phyloP scores from a whole-genome alignment of 2,329 filamentous ascomycete genomes.

The Rhynchosporium secalis region DNA sequence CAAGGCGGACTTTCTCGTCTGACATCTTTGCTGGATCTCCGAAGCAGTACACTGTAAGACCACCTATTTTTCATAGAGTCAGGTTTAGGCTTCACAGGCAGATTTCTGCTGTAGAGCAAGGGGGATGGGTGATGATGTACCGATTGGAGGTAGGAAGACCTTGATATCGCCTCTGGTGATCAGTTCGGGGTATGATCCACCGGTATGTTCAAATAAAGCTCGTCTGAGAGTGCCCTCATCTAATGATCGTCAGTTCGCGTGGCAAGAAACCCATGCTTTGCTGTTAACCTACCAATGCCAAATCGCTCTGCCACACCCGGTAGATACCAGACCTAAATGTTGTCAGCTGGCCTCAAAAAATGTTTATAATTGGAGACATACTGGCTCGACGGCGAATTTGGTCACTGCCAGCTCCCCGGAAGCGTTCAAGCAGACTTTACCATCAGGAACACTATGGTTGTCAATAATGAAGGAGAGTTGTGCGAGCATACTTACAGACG shows the following conservation, averaged over 20 bases:
- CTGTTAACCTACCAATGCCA: slow-evolving; percentile 56
- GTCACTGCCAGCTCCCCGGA: slow-evolving; percentile 87
- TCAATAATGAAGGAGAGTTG: slow-evolving; percentile 19
- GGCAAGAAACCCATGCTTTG: not conserved
- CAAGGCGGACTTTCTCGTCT: slow-evolving; percentile 76
- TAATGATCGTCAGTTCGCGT: slow-evolving; percentile 73
- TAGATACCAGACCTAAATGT: slow-evolving; percentile 69
- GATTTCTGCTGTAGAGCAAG: not conserved
- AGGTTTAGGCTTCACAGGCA: slow-evolving; percentile 15
- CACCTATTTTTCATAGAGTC: slow-evolving; percentile 42
- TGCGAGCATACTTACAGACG: slow-evolving; percentile 54
- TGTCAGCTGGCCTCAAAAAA: not conserved
- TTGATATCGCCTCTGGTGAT: slow-evolving; percentile 96
- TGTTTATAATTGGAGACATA: slow-evolving; percentile 74
- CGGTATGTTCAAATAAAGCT: slow-evolving; percentile 90
- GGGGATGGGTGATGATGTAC: slow-evolving; percentile 62
- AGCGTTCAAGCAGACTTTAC: slow-evolving; percentile 85
- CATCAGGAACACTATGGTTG: slow-evolving; percentile 54
- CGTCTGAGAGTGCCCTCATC: slow-evolving; percentile 86
- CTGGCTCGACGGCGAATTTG: slow-evolving; percentile 97
- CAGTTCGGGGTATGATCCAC: slow-evolving; percentile 92
- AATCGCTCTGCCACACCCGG: slow-evolving; percentile 90
- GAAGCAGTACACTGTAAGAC: slow-evolving; percentile 95
- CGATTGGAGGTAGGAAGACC: slow-evolving; percentile 92
- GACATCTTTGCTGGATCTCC: slow-evolving; percentile 93